Evolutionary conservation across 164 flowering plant species (phyloP), one percentile per base, ranked within the genome.

Genomic region (Annona cherimola): DNA sequence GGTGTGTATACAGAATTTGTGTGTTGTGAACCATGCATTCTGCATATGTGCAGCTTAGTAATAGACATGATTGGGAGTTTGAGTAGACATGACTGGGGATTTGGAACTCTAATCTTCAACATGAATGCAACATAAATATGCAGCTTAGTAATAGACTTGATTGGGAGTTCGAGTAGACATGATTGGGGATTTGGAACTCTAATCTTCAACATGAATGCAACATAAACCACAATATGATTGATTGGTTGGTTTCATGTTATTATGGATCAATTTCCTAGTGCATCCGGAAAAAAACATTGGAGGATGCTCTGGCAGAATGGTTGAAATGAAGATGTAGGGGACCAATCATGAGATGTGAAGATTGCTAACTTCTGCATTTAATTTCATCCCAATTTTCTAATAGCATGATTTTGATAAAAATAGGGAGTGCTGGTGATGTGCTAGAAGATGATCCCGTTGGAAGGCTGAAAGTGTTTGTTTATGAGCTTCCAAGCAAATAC

Each of bases 361-460:
- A 50, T 50, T 8, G 57, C 9, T 50, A 50, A 2, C 14, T 11
- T 50, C 57, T 2, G 18, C 35, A 26, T 6, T n/a, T 39, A 14
- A 19, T 40, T 62, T 62, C 64, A 11, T 14, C 35, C 35, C 35
- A 26, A 26, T 26, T 26, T 20, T 4, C 5, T 64, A 3, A 64
- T 18, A 42, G 4, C 41, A 9, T 41, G 40, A 64, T 64, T 79
- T 67, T 7, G 42, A 42, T 35, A 5, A 67, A 61, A 80, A 75
- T 62, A 93, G 98, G 98, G 69, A 94, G 98, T 81, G 99, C 99
- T 78, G 97, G 97, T 71, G 99, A 94, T 88, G 97, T 94, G 60
- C 82, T 94, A 87, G 99, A 94, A 76, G 98, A 95, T 79, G 86
- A 95, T 80, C 98, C 98, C 1, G 92, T 95, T 54, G 99, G 98